Conservation (phyloP, 495 filamentous ascomycete species). For the Trichocladium antarcticum region DNA sequence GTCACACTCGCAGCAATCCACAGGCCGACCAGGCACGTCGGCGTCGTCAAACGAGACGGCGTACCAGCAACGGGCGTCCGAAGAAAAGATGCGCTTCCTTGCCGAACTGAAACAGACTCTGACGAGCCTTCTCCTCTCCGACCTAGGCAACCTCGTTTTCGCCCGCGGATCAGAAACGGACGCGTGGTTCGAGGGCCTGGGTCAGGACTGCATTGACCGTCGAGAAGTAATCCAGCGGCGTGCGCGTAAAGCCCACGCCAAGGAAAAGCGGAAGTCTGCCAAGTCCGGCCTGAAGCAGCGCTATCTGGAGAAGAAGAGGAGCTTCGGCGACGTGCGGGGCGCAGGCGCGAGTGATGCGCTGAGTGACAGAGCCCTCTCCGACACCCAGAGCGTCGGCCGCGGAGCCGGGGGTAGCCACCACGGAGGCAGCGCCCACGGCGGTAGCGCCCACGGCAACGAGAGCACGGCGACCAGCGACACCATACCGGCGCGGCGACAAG, state of each 20-base stretch:
- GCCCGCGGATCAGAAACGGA: conserved; percentile 86
- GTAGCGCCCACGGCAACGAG: conserved; percentile 28
- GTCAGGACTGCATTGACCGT: conserved; percentile 65
- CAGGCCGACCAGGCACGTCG: conserved; percentile 41
- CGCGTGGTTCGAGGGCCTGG: conserved; percentile 70
- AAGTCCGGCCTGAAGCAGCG: conserved; percentile 34
- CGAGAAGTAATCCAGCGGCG: conserved; percentile 53
- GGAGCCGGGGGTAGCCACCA: conserved; percentile 23
- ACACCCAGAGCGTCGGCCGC: conserved; percentile 19
- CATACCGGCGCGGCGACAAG: conserved; percentile 24
- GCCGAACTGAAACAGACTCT: conserved; percentile 65
- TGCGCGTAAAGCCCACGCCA: conserved; percentile 27
- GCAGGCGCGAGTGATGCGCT: conserved; percentile 27
- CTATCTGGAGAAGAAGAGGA: conserved; percentile 49
- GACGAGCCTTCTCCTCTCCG: conserved; percentile 77
- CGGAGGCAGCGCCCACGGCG: conserved; percentile 22
- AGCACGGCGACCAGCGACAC: conserved; percentile 36
- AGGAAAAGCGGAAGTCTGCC: conserved; percentile 38
- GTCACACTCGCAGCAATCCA: conserved; percentile 32
- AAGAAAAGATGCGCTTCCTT: conserved; percentile 55
- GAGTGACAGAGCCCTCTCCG: conserved; percentile 22
- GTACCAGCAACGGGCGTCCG: conserved; percentile 41
- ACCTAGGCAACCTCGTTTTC: conserved; percentile 77
- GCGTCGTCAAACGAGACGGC: conserved; percentile 51
- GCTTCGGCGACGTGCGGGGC: conserved; percentile 40